Conservation (phyloP, 1,139 yeast species). For the Hyphopichia pseudoburtonii region DNA sequence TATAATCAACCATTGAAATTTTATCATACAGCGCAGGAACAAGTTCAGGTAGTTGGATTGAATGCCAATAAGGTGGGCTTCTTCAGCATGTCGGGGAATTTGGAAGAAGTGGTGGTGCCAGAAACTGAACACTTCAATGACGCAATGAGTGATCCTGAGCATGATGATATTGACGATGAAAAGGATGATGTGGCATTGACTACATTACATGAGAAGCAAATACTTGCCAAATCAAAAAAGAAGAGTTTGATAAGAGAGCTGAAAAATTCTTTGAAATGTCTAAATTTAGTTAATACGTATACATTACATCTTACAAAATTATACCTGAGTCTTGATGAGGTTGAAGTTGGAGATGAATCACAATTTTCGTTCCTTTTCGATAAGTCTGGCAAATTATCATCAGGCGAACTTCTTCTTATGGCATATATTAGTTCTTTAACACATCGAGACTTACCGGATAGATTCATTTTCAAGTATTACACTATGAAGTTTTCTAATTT, state of each 20-base stretch:
- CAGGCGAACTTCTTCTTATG: slow-evolving; percentile 25
- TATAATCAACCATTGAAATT: slow-evolving; percentile 68
- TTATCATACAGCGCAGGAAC: slow-evolving; percentile 47
- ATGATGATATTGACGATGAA: slow-evolving; percentile 17
- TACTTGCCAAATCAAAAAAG: slow-evolving; percentile 44
- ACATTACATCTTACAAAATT: slow-evolving; percentile 26
- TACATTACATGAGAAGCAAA: slow-evolving; percentile 49
- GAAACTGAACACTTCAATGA: slow-evolving; percentile 31
- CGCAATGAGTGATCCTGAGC: slow-evolving; percentile 14
- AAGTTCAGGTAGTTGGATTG: slow-evolving; percentile 44
- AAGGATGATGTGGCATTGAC: slow-evolving; percentile 46
- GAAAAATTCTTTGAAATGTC: slow-evolving; percentile 51
- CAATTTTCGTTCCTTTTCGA: slow-evolving; percentile 14
- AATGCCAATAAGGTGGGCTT: slow-evolving; percentile 29
- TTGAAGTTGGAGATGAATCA: slow-evolving; percentile 8
- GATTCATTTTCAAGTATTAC: slow-evolving; percentile 36
- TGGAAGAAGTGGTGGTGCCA: slow-evolving; percentile 15
- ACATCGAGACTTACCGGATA: slow-evolving; percentile 41
- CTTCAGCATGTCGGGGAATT: slow-evolving; percentile 21
- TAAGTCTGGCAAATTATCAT: slow-evolving; percentile 9
- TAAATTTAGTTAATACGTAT: slow-evolving; percentile 38
- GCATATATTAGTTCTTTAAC: slow-evolving; percentile 42
- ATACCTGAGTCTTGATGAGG: slow-evolving; percentile 16
- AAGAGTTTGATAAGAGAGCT: slow-evolving; percentile 47
- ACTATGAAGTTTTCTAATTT: slow-evolving; percentile 25